Evolutionary conservation across 2,329 filamentous ascomycete genomes (phyloP).

Genomic region (Monosporascus sp.): DNA sequence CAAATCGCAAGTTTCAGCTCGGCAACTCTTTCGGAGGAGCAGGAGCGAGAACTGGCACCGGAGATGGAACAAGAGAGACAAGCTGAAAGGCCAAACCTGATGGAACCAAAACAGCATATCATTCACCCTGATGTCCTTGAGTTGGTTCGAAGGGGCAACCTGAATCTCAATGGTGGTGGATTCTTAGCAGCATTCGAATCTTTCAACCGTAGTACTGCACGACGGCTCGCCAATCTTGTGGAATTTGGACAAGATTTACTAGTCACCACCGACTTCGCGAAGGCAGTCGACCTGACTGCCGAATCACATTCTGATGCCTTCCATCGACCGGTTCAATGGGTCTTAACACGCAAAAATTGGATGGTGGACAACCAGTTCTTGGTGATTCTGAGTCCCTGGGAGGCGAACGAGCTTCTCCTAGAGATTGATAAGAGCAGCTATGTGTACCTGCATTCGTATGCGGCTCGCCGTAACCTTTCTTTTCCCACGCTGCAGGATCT

Average conservation of each 20-base stretch:
- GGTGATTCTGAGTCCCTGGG: slow-evolving; percentile 21
- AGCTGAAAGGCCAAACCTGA: slow-evolving; percentile 37
- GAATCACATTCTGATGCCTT: slow-evolving; percentile 8
- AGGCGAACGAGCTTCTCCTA: slow-evolving; percentile 15
- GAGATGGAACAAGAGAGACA: slow-evolving; percentile 9
- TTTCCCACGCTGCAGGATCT: slow-evolving; percentile 11
- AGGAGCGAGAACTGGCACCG: slow-evolving; percentile 11
- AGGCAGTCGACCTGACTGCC: slow-evolving; percentile 1
- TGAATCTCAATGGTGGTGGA: slow-evolving; percentile 22
- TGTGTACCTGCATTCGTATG: slow-evolving; percentile 17
- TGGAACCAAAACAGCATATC: slow-evolving; percentile 33
- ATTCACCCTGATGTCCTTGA: slow-evolving; percentile 37
- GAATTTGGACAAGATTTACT: slow-evolving; percentile 31
- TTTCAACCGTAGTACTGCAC: slow-evolving; percentile 36
- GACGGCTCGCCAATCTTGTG: slow-evolving; percentile 21
- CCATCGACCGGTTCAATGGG: slow-evolving; percentile 15
- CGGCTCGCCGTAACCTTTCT: slow-evolving; percentile 7
- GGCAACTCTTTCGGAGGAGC: slow-evolving; percentile 8
- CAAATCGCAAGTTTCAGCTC: slow-evolving; percentile 2
- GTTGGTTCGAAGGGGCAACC: slow-evolving; percentile 34
- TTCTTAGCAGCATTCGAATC: slow-evolving; percentile 41
- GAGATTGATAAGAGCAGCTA: slow-evolving; percentile 1
- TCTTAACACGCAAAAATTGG: slow-evolving; percentile 5
- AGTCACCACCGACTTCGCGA: slow-evolving; percentile 12
- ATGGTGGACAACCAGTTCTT: slow-evolving; percentile 1